Base-by-base conservation (phyloP, 2,329 filamentous ascomycete species). In the Huntiella abstrusa region DNA sequence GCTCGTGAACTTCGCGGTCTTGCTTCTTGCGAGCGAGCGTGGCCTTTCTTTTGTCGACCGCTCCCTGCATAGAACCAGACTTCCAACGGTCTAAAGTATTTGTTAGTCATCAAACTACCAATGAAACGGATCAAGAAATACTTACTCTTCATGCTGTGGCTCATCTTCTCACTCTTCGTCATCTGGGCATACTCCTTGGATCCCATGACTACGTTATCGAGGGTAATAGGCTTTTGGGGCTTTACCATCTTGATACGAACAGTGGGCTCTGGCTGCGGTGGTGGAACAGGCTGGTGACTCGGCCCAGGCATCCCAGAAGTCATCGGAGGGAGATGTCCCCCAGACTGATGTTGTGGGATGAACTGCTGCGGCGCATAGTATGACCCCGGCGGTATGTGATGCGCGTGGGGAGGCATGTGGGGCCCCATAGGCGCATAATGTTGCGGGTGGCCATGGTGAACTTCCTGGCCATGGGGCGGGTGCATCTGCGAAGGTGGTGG, bases 91-190 rank as follows among this genome's bases (percentile, higher is more conserved):
- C 71, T 73, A 52, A 8, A 36, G 13, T n/a, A 40, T 12, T 35
- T 41, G 55, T 58, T 56, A 61, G 60, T 50, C 40, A 22, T 41
- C 11, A 17, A 5, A 3, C 5, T 33, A 19, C 6, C 4, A 32
- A 17, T 34, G 3, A 6, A 17, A 11, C 16, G 16, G 38, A 22
- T 17, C 10, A 43, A 38, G 41, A 15, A 8, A 41, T 36, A 58
- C 67, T 61, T 62, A 75, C 73, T 70, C 62, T 74, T 74, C 73
- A 77, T 77, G 2, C 71, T 75, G 13, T 66, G 67, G n/a, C 69
- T 73, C 72, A 77, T 76, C 64, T 77, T 77, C 59, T 77, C 72
- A 28, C 70, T 74, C 60, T 77, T 77, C 41, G 70, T 75, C 71
- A 76, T 75, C 38, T 68, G 64, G 33, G 68, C 67, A 54, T 76